Base-by-base conservation (phyloP, 2,329 filamentous ascomycete species). In the Zymoseptoria ardabiliae region DNA sequence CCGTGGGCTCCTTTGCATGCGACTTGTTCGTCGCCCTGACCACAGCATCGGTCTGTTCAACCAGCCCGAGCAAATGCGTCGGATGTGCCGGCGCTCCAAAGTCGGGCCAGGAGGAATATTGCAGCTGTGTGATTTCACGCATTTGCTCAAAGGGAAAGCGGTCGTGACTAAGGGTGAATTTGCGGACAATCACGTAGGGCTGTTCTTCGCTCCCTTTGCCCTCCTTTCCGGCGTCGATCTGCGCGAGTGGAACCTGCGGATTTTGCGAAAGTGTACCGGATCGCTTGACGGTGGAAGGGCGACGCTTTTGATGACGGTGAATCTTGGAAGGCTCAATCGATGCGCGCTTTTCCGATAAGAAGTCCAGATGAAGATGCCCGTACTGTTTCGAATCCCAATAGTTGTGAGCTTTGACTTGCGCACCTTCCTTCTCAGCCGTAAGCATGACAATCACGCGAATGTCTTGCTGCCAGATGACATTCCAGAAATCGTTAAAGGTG, bases 401-500 rank as follows among this genome's bases (percentile, higher is more conserved):
- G 8, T 90, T 85, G 73, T 99, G 92, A 63, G 93, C 96, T 74
- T 97, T 99, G 51, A 96, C 80, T 71, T 96, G 92, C 0, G 93
- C 92, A 22, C 91, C 91, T 76, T 99, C 94, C 23, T 89, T 84
- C 74, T 97, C 93, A 1, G 94, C 93, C 5, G 94, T 99, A 65
- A 99, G 81, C 88, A 97, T 97, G 64, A 97, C 92, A 62, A 99
- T 88, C 23, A 97, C 90, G 55, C 93, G 88, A 3, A 96, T 87
- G 71, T 97, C 92, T 74, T 97, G 90, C 71, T 97, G 92, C 94
- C 94, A 99, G 28, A 97, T 82, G 10, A 97, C 88, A 61, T 91
- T 93, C 94, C 94, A 99, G 71, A 99, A 99, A 73, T 99, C 94
- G 73, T 90, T 87, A 70, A 96, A 97, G 0, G 94, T 99, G 54